Percentiles rank a stretch among this genome's conserved stretches.
Conservation (phyloP, 2,329 filamentous ascomycete genomes). For the Grosmannia clavigera region DNA sequence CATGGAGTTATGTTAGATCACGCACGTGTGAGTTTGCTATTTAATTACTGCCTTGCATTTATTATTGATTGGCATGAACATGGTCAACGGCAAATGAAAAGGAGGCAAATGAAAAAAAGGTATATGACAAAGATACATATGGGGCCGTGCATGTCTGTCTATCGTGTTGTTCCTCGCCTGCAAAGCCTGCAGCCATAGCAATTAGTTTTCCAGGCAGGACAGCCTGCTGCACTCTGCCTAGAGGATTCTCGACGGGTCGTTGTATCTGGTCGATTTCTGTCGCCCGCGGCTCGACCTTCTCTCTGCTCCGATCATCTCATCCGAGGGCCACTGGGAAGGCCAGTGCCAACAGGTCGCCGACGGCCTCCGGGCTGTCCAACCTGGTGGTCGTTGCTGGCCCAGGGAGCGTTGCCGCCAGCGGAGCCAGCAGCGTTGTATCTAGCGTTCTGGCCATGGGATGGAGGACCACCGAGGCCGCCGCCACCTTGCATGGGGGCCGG, state of each 20-base stretch:
- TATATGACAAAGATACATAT: background rate
- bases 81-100: background rate
- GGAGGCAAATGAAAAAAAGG: background rate
- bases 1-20: background rate
- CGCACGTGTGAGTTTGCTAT: background rate
- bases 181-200: background rate
- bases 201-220: background rate
- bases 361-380: constrained; percentile 26
- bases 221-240: background rate
- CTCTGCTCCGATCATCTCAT: constrained; percentile 24
- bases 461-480: background rate
- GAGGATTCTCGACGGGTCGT: background rate
- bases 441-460: background rate
- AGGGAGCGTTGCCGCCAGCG: constrained; percentile 29
- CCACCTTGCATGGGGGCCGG: constrained; percentile 18
- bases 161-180: background rate
- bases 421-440: constrained; percentile 8
- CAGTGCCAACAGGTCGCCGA: constrained; percentile 17
- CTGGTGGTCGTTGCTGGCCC: constrained; percentile 28
- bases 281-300: background rate
- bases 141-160: background rate
- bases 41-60: background rate
- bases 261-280: background rate
- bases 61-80: background rate
- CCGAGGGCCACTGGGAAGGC: constrained; percentile 27